A percentile compares a stretch with the other conserved stretches of the same genome.
Evolutionary conservation across 306 rosid genomes (phyloP).

Genomic region (Gastrolobium bilobum): DNA sequence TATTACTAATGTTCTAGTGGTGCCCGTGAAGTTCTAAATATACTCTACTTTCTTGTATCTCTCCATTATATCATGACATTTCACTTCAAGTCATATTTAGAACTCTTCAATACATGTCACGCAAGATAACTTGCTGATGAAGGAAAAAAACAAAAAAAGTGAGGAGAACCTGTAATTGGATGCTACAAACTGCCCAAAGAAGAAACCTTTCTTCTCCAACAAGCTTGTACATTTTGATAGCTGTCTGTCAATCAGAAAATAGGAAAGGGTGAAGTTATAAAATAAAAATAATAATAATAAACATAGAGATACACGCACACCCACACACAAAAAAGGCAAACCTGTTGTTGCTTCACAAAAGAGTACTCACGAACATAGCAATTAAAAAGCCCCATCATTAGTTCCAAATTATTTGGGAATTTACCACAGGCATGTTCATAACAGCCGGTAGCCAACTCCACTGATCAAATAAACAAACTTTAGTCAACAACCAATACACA

Average conservation of each 20-base stretch:
- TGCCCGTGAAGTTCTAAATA: slow-evolving; percentile 5
- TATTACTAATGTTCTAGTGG: slow-evolving; percentile 27
- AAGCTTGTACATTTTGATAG: slow-evolving; percentile 97
- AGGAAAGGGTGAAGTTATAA: not conserved
- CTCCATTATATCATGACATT: slow-evolving; percentile 30
- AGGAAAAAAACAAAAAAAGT: not conserved
- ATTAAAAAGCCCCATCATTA: slow-evolving; percentile 94
- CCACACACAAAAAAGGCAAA: slow-evolving; percentile 43
- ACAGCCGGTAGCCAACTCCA: slow-evolving; percentile 92
- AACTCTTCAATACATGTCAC: not conserved
- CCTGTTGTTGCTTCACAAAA: slow-evolving; percentile 99
- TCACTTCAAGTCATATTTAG: slow-evolving; percentile 16
- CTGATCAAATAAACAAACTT: slow-evolving; percentile 56
- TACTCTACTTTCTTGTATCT: slow-evolving; percentile 15
- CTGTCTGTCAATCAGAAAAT: slow-evolving; percentile 75
- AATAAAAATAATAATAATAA: not conserved
- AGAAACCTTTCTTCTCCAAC: slow-evolving; percentile 91
- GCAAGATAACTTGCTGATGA: slow-evolving; percentile 21
- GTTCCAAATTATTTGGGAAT: slow-evolving; percentile 76
- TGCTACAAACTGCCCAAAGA: slow-evolving; percentile 99
- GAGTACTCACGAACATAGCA: slow-evolving; percentile 97
- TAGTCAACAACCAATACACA: slow-evolving; percentile 37
- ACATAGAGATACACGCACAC: not conserved
- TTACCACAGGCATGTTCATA: slow-evolving; percentile 92
- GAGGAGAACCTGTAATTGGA: slow-evolving; percentile 90